These are phyloP conservation scores for Starmerella apis DNA, from an alignment of 805 yeast species.

Conservation along the genomic window DNA sequence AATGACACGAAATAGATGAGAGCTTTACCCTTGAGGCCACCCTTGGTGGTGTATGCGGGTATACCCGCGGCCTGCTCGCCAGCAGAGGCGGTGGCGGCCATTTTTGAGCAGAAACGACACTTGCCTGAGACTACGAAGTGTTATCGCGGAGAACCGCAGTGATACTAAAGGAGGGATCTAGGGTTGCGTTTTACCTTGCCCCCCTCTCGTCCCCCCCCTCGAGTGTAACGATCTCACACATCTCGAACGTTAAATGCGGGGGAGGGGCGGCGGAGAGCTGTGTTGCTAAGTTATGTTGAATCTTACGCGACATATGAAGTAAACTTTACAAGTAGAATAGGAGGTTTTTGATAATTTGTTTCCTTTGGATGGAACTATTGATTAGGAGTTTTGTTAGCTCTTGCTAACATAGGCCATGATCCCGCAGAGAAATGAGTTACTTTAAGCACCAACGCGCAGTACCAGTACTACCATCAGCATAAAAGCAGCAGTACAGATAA, in stretches of 20 bases:
- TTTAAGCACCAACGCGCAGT: too few species aligned
- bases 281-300: not conserved
- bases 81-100: slow-evolving; percentile 1
- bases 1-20: slow-evolving; percentile 36
- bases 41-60: not conserved
- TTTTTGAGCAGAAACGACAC: not conserved
- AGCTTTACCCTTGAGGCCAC: slow-evolving; percentile 30
- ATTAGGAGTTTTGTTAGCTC: too few species aligned
- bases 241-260: not conserved
- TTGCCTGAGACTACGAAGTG: not conserved
- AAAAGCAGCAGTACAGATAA: too few species aligned
- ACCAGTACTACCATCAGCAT: too few species aligned
- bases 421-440: too few species aligned
- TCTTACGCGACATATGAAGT: not conserved
- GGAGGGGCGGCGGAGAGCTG: not conserved
- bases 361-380: too few species aligned
- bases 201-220: not conserved
- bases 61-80: slow-evolving; percentile 1
- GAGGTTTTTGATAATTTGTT: too few species aligned
- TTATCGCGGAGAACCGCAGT: not conserved
- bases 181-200: not conserved
- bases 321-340: too few species aligned
- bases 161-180: not conserved
- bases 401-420: too few species aligned
- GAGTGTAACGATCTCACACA: not conserved